Percentiles rank a stretch among this genome's conserved stretches.
phyloP scores from a whole-genome alignment of 78 protist species.

The Emiliania huxleyi region DNA sequence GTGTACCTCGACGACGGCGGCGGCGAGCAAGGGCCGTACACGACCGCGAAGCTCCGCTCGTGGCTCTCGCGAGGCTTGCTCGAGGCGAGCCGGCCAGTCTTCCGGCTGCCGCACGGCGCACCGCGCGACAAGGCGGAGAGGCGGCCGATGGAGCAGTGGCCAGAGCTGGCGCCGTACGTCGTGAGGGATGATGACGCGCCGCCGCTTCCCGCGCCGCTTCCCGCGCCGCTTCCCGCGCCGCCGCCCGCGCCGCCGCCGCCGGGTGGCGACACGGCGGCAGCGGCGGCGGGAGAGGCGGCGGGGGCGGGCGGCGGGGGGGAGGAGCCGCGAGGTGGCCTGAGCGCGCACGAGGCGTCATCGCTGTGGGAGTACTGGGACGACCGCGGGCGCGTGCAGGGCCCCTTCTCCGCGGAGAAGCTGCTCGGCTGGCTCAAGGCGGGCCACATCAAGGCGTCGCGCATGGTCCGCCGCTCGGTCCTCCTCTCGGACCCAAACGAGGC shows the following conservation, averaged over 20 bases:
- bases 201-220: no score
- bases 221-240: background rate
- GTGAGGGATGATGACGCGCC: no score
- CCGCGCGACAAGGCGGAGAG: background rate
- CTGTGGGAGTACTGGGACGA: conserved; percentile 4
- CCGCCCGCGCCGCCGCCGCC: background rate
- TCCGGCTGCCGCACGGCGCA: background rate
- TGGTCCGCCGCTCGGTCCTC: background rate
- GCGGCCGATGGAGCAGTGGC: background rate
- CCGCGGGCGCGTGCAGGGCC: background rate
- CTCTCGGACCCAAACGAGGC: no score
- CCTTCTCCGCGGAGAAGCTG: background rate
- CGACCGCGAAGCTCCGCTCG: no score
- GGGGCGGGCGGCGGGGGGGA: background rate
- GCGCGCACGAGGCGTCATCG: background rate
- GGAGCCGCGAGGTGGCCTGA: background rate
- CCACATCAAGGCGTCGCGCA: background rate
- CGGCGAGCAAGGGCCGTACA: no score
- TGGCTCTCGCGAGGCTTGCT: no score
- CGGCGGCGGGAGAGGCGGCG: background rate
- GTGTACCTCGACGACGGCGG: no score
- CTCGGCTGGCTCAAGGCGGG: background rate
- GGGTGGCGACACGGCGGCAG: background rate
- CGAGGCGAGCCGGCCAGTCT: background rate
- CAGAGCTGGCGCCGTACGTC: background rate